Conservation (phyloP, 2,329 filamentous ascomycete genomes). For the Botrytis tulipae region DNA sequence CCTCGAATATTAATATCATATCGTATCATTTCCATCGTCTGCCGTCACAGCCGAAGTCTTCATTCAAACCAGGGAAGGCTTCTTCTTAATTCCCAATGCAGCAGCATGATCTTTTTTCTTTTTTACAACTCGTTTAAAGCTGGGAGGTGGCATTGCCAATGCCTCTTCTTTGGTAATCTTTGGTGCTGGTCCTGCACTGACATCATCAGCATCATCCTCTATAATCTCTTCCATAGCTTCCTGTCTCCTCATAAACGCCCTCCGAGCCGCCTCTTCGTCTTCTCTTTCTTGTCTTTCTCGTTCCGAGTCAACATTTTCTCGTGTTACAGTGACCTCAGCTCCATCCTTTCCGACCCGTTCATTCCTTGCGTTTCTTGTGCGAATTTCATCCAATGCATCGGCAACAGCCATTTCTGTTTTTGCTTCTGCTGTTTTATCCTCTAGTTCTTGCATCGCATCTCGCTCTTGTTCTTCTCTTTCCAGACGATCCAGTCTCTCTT, state of each 20-base stretch:
- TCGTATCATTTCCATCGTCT: not conserved
- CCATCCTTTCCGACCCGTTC: conserved; percentile 72
- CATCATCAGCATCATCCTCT: conserved; percentile 38
- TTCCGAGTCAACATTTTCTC: conserved; percentile 56
- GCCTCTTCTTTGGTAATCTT: conserved; percentile 40
- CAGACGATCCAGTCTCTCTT: conserved; percentile 79
- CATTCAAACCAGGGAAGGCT: conserved; percentile 54
- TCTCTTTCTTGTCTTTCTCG: conserved; percentile 70
- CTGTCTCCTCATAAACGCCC: conserved; percentile 62
- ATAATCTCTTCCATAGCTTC: conserved; percentile 38
- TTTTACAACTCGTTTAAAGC: conserved; percentile 75
- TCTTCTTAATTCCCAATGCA: conserved; percentile 84
- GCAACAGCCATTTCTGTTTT: conserved; percentile 96
- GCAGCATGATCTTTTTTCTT: conserved; percentile 81
- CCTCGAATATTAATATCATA: not conserved
- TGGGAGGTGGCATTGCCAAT: conserved; percentile 54
- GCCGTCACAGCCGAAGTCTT: not conserved
- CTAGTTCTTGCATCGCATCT: conserved; percentile 92
- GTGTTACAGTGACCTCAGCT: conserved; percentile 56
- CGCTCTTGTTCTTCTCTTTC: conserved; percentile 77
- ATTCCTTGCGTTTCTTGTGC: conserved; percentile 84
- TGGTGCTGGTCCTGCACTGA: conserved; percentile 37
- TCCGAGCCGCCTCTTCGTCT: conserved; percentile 76
- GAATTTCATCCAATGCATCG: conserved; percentile 91
- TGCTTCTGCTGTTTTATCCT: conserved; percentile 89